These are phyloP conservation scores for Erodium texanum DNA, from an alignment of 441 rosid genomes.

Conservation along the genomic window DNA sequence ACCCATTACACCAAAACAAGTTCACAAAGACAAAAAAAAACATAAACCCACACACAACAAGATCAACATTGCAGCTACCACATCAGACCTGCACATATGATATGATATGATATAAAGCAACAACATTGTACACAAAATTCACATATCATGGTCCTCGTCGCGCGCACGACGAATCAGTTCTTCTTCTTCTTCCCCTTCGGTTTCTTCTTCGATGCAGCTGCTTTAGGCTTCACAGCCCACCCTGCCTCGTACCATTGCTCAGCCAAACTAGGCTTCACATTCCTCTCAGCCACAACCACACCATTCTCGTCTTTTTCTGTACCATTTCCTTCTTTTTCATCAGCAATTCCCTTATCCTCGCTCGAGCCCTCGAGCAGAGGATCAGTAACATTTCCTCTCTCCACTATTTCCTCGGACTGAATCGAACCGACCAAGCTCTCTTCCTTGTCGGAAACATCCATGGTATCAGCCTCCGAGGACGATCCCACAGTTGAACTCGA, in stretches of 20 bases:
- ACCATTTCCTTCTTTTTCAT: not conserved
- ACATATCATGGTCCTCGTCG: too few species aligned
- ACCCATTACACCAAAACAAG: not conserved
- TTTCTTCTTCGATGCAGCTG: not conserved
- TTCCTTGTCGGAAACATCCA: not conserved
- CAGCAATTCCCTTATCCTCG: too few species aligned
- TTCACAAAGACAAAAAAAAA: not conserved
- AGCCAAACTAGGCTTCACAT: not conserved
- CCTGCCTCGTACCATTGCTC: slow-evolving; percentile 38
- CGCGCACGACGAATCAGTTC: not conserved
- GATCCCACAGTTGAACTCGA: not conserved
- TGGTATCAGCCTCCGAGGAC: not conserved
- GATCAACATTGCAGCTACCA: too few species aligned
- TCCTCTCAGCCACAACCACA: not conserved
- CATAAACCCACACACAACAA: not conserved
- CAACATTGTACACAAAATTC: not conserved
- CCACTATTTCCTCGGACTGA: too few species aligned
- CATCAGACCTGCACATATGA: too few species aligned
- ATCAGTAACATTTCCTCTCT: too few species aligned
- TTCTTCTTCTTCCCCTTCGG: slow-evolving; percentile 14
- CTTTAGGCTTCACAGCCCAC: slow-evolving; percentile 32
- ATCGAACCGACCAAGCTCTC: not conserved
- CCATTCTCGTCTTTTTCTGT: not conserved
- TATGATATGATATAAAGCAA: too few species aligned
- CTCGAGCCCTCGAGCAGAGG: too few species aligned